Conservation (phyloP, 805 yeast species). For the Nakazawaea pomicola region DNA sequence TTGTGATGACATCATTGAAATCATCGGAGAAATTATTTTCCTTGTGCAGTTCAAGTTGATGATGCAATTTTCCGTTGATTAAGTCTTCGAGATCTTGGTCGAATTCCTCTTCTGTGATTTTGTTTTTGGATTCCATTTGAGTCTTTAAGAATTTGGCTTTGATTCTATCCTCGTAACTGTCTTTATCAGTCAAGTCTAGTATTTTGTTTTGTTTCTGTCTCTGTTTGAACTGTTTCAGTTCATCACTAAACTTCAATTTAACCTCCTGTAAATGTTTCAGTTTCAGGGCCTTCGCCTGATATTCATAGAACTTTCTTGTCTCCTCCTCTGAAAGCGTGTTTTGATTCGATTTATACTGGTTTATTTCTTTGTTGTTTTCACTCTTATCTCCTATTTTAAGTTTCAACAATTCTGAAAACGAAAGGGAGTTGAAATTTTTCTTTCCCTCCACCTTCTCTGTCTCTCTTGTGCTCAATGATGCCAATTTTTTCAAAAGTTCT, state of each 20-base stretch:
- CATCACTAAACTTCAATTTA: slow-evolving; percentile 15
- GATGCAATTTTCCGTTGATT: no score
- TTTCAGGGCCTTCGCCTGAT: slow-evolving; percentile 19
- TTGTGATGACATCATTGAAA: no score
- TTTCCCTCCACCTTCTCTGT: slow-evolving; percentile 9
- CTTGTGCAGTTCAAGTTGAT: no score
- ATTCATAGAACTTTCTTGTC: slow-evolving; percentile 16
- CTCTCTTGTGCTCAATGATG: slow-evolving; percentile 11
- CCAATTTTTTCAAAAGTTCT: slow-evolving; percentile 10
- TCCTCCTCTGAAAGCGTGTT: slow-evolving; percentile 19
- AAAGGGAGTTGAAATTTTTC: slow-evolving; percentile 6
- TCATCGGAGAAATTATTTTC: no score
- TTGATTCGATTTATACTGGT: neutral
- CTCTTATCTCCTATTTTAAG: slow-evolving; percentile 9
- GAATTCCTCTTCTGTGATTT: slow-evolving; percentile 11
- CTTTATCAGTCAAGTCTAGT: slow-evolving; percentile 14
- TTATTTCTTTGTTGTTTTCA: slow-evolving; percentile 1
- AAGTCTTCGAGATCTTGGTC: slow-evolving; percentile 20
- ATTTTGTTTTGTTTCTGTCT: slow-evolving; percentile 9
- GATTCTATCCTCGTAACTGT: slow-evolving; percentile 16
- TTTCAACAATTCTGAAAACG: slow-evolving; percentile 8
- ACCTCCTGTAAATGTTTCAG: slow-evolving; percentile 17
- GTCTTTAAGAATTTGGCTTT: slow-evolving; percentile 14
- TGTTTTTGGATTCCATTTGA: neutral
- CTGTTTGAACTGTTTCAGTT: slow-evolving; percentile 1